Evolutionary conservation across 2,329 filamentous ascomycete species (phyloP).

Genomic region (Sclerotinia nivalis): DNA sequence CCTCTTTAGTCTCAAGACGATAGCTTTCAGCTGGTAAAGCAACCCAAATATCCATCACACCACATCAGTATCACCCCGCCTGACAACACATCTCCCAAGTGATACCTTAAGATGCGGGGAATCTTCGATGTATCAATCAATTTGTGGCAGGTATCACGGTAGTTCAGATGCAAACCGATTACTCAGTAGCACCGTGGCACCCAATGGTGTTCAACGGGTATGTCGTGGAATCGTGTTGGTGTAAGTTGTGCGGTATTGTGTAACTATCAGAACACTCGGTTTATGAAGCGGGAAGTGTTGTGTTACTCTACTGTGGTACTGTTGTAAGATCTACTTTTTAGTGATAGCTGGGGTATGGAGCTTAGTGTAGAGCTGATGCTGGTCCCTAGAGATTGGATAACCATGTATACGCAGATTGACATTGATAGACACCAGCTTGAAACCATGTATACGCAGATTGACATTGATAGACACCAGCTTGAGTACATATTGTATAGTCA

Average conservation of each 20-base stretch:
- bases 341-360: neutral
- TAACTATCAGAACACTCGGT: neutral
- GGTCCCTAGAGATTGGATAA: neutral
- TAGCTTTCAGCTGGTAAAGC: neutral
- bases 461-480: neutral
- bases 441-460: neutral
- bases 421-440: neutral
- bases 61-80: neutral
- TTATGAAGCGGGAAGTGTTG: neutral
- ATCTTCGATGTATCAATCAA: neutral
- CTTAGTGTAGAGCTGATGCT: neutral
- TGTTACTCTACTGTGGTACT: neutral
- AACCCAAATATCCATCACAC: neutral
- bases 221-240: neutral
- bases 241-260: neutral
- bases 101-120: neutral
- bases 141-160: neutral
- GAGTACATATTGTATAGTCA: neutral
- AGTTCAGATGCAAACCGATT: neutral
- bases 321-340: too few relatives aligned
- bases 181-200: too few relatives aligned
- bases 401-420: neutral
- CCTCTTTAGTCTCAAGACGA: neutral
- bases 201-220: neutral
- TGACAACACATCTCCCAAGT: neutral